Evolutionary conservation across 306 rosid genomes (phyloP).

Genomic region (Fragaria nilgerrensis): DNA sequence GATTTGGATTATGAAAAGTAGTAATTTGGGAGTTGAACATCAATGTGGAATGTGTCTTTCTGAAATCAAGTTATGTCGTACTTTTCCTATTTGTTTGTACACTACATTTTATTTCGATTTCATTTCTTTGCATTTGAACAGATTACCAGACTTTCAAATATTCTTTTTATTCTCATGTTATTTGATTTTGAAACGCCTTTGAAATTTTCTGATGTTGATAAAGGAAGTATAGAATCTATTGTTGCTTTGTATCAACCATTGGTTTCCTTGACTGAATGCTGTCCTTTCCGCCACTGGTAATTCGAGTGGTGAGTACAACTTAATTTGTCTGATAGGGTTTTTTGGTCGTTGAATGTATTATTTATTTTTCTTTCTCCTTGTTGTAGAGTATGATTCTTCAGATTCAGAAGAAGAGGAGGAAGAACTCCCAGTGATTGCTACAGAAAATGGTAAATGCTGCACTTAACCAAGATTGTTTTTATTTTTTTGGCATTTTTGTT

Average conservation of each 20-base stretch:
- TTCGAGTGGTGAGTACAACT: slow-evolving; percentile 28
- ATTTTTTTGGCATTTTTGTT: neutral
- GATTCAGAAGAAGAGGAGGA: slow-evolving; percentile 42
- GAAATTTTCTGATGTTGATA: too few species aligned
- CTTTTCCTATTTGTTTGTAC: neutral
- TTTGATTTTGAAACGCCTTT: neutral
- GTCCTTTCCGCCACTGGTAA: slow-evolving; percentile 35
- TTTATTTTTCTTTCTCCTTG: neutral
- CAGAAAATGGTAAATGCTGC: slow-evolving; percentile 53
- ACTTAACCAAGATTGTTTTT: neutral
- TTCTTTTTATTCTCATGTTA: neutral
- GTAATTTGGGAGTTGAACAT: neutral
- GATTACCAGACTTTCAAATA: too few species aligned
- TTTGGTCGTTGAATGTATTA: neutral
- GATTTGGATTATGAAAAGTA: too few species aligned
- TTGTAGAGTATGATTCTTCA: slow-evolving; percentile 30
- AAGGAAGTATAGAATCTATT: neutral
- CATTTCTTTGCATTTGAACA: neutral
- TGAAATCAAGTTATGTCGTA: neutral
- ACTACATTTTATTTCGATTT: neutral
- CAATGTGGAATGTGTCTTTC: neutral
- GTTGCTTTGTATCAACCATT: neutral
- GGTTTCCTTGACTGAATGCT: slow-evolving; percentile 41
- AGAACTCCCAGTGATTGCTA: slow-evolving; percentile 27
- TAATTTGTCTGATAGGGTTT: neutral